phyloP scores from a whole-genome alignment of 148 eudicot species.

The Oxyria digyna region DNA sequence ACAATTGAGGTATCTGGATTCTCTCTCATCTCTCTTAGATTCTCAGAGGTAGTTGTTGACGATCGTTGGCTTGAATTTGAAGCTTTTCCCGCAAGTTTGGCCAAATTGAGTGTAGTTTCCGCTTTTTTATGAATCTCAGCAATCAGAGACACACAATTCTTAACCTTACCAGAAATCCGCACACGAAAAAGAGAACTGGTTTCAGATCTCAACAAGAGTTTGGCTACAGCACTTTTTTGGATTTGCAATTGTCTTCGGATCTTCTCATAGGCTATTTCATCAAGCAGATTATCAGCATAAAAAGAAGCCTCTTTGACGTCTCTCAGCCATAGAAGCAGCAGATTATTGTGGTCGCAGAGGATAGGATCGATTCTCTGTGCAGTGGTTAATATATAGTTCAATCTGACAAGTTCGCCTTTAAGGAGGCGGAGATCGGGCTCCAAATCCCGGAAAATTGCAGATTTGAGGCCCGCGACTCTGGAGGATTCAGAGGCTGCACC shows the following conservation, averaged over 20 bases:
- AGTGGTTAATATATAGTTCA: background rate
- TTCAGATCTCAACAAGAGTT: background rate
- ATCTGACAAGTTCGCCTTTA: background rate
- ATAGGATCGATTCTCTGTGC: background rate
- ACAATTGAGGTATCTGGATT: conserved; percentile 1
- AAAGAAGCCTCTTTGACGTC: background rate
- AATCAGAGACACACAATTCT: background rate
- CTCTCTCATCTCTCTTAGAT: background rate
- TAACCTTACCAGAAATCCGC: background rate
- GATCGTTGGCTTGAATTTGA: background rate
- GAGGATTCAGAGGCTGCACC: too few relatives aligned
- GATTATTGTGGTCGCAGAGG: too few relatives aligned
- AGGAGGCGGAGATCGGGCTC: background rate
- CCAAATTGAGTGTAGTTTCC: background rate
- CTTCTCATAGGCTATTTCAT: background rate
- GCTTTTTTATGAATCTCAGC: background rate
- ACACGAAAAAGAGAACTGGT: background rate
- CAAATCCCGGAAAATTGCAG: background rate
- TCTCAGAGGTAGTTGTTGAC: background rate
- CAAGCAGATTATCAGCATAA: background rate
- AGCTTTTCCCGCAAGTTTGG: background rate
- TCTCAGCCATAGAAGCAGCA: background rate
- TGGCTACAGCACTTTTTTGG: too few relatives aligned
- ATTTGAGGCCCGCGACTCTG: background rate
- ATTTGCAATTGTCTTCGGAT: background rate